Evolutionary conservation across 768 basidiomycete species (phyloP), one percentile per base, ranked within the genome.

Genomic region (Naganishia randhawae): DNA sequence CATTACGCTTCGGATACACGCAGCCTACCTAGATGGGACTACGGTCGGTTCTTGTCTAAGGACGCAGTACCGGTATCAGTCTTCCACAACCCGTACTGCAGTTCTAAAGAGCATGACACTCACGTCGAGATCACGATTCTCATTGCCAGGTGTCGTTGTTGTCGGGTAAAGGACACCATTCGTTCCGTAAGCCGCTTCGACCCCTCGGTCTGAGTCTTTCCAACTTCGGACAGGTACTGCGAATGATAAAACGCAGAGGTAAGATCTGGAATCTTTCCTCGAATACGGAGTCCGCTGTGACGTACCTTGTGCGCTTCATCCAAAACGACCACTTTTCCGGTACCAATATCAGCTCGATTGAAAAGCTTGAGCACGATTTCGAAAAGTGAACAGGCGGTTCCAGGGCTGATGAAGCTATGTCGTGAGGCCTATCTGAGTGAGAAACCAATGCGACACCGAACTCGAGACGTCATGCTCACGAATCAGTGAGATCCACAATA

Each of bases 291-390:
- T n/a, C n/a, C n/a, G n/a, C n/a, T n/a, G n/a, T n/a, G n/a, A 32
- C 67, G 19, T 13, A 64, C 68, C 57, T 69, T 69, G 63, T 69
- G 68, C n/a, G 68, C 68, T 50, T 69, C 68, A 33, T 69, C 68
- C 2, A 69, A 41, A 29, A 69, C 57, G 19, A 69, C 68, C 0
- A 62, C 68, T 31, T 69, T 69, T 10, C 68, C 62, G 6, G 61
- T 52, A 4, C 33, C 50, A 22, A 69, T 16, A 25, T 65, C 62
- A 3, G 57, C 68, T 16, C 63, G 63, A 42, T 64, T 69, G 52
- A 64, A 69, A 10, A 69, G 41, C 63, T 69, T 69, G n/a, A 69
- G 55, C 0, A 69, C 62, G 41, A 69, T 69, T 27, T 69, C 68
- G 52, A 69, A 68, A 3, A 69, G 29, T 7, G 68, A 69, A 22